A percentile compares a stretch with the other conserved stretches of the same genome.
These are phyloP conservation scores for Metschnikowia continentalis DNA, from an alignment of 805 yeast species.

Conservation along the genomic window DNA sequence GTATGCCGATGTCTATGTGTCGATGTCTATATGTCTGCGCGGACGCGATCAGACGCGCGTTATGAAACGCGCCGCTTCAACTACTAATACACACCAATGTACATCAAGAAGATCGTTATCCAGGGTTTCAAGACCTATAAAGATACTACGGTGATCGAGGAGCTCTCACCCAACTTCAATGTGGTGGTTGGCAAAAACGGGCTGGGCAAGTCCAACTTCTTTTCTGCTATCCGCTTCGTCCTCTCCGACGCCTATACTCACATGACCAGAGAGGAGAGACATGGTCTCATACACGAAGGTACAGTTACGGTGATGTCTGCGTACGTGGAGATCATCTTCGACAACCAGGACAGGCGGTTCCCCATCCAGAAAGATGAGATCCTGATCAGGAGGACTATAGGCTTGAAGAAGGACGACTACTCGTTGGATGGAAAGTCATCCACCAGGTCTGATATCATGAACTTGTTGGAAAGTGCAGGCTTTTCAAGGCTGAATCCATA, in stretches of 20 bases:
- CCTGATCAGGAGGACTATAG: conserved; percentile 79
- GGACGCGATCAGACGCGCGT: conserved; percentile 4
- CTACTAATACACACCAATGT: conserved; percentile 21
- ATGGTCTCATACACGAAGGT: conserved; percentile 85
- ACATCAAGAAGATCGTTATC: conserved; percentile 56
- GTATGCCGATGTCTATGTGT: too few species aligned
- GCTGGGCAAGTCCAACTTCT: conserved; percentile 94
- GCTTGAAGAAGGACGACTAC: conserved; percentile 89
- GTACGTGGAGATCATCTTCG: conserved; percentile 84
- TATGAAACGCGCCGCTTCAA: neutral
- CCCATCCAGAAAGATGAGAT: conserved; percentile 68
- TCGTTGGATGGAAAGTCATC: conserved; percentile 77
- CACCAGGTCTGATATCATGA: conserved; percentile 75
- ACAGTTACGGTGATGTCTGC: conserved; percentile 89
- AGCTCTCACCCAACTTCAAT: conserved; percentile 76
- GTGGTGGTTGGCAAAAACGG: conserved; percentile 88
- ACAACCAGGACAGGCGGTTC: conserved; percentile 72
- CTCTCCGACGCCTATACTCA: conserved; percentile 85
- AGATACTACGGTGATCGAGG: conserved; percentile 72
- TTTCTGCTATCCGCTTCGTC: conserved; percentile 91
- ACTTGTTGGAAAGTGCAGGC: conserved; percentile 85
- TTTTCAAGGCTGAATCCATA: conserved; percentile 88
- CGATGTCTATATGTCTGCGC: neutral
- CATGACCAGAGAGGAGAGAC: conserved; percentile 80
- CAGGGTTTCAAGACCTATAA: conserved; percentile 94